Conservation (phyloP, 768 basidiomycete genomes). For the Lactarius vividus region DNA sequence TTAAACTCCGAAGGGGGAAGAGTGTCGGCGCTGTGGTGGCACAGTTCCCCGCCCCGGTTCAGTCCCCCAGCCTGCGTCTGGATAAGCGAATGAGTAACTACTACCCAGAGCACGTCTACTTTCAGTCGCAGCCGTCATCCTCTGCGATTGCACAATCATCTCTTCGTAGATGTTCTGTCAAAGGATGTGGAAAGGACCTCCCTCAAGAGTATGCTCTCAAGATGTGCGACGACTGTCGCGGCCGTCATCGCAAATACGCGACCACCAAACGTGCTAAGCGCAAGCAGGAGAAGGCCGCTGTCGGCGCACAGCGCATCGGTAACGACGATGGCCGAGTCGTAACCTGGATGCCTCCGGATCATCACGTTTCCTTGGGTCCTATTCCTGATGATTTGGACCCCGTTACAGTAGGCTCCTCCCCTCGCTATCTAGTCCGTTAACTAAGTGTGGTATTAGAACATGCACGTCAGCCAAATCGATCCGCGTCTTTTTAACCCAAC, state of each 20-base stretch:
- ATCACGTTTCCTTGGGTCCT: conserved; percentile 13
- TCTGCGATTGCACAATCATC: conserved; percentile 3
- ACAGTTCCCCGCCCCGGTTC: conserved; percentile 8
- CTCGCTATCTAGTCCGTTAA: not conserved
- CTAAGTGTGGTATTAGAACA: conserved; percentile 10
- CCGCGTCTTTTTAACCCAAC: conserved; percentile 36
- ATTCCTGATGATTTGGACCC: conserved; percentile 17
- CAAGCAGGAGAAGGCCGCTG: conserved; percentile 49
- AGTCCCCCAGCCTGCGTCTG: conserved; percentile 21
- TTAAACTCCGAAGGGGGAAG: conserved; percentile 25
- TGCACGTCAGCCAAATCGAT: conserved; percentile 30
- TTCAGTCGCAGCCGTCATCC: conserved; percentile 15
- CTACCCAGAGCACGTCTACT: conserved; percentile 30
- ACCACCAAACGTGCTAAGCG: conserved; percentile 49
- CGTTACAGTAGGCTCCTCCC: not conserved
- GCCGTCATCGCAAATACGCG: conserved; percentile 50
- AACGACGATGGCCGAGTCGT: conserved; percentile 27
- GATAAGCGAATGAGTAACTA: conserved; percentile 24
- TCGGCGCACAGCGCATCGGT: conserved; percentile 19
- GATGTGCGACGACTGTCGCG: conserved; percentile 54
- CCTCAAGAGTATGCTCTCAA: conserved; percentile 38
- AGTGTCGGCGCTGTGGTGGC: conserved; percentile 16
- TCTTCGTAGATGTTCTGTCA: conserved; percentile 40
- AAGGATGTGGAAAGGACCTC: conserved; percentile 41
- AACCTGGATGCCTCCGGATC: conserved; percentile 33